Evolutionary conservation across 2,329 filamentous ascomycete genomes (phyloP).

Genomic region (Fusarium buxicola): DNA sequence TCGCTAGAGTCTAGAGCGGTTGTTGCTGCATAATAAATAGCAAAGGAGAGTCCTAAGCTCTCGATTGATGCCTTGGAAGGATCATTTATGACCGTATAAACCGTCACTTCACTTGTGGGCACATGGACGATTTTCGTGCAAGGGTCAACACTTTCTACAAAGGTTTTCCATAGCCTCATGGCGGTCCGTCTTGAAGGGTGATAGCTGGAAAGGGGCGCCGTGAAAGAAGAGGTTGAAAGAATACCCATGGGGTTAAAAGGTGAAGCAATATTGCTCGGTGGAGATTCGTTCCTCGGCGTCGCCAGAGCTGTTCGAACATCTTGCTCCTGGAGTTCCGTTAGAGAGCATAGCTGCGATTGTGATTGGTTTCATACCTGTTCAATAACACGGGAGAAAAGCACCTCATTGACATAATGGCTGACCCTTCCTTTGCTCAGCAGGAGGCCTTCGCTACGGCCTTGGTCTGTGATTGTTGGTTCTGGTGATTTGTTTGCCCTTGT

Average conservation of each 20-base stretch:
- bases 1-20: slow-evolving; percentile 55
- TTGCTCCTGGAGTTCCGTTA: slow-evolving; percentile 33
- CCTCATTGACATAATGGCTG: slow-evolving; percentile 54
- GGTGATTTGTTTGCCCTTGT: background rate
- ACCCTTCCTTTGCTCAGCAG: slow-evolving; percentile 49
- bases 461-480: background rate
- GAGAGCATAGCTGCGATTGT: background rate
- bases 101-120: slow-evolving; percentile 47
- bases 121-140: slow-evolving; percentile 48
- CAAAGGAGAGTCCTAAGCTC: slow-evolving; percentile 55
- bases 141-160: slow-evolving; percentile 45
- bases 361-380: slow-evolving; percentile 45
- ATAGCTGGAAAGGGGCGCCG: slow-evolving; percentile 30
- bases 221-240: slow-evolving; percentile 43
- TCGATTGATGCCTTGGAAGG: slow-evolving; percentile 45
- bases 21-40: slow-evolving; percentile 63
- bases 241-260: slow-evolving; percentile 51
- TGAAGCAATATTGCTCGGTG: slow-evolving; percentile 15
- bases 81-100: slow-evolving; percentile 50
- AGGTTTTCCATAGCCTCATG: slow-evolving; percentile 49
- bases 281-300: slow-evolving; percentile 28
- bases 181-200: slow-evolving; percentile 45
- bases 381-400: slow-evolving; percentile 51
- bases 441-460: slow-evolving; percentile 33
- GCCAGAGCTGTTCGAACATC: slow-evolving; percentile 41